Base-by-base conservation (phyloP, 164 flowering plant species). In the Pachysandra terminalis region DNA sequence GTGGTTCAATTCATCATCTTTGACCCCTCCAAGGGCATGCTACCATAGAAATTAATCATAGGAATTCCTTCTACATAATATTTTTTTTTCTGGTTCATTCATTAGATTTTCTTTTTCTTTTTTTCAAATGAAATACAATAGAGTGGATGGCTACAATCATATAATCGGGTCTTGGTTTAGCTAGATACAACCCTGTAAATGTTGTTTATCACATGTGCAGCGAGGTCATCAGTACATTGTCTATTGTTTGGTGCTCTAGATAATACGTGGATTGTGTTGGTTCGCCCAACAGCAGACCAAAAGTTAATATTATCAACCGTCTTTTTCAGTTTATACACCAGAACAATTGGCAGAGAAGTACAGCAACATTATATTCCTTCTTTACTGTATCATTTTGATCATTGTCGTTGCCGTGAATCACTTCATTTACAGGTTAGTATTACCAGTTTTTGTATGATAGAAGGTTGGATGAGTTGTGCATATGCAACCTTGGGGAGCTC, bases 341-440 rank as follows among this genome's bases (percentile, higher is more conserved):
- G 96, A 89, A 77, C 87, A 95, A 77, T 82, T 95, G 87, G 94
- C 85, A 32, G 99, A 92, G 78, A 95, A 95, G 81, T 95, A 84
- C 77, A 83, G 89, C 81, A 92, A 92, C 75, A 71, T 82, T 19
- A 72, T 88, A 40, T 95, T 95, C 77, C 87, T 95, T 59, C 67
- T 92, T 26, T 95, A 95, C 79, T 87, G 96, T 79, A 25, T 90
- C 63, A 77, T 77, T 60, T 78, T 92, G 89, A 68, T 86, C 67
- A 37, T 87, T 59, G 73, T 95, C 65, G 96, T 92, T 70, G 83
- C 71, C 22, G 52, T 86, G 28, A 81, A 85, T 79, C 99, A 95
- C 70, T 78, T 66, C 48, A 55, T 90, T 56, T 92, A 95, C 73
- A 86, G 93, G 99, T 92, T 61, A 75, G 78, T 3, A 14, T 35